phyloP scores from a whole-genome alignment of 176 grass and related monocot species.

The Guadua angustifolia region DNA sequence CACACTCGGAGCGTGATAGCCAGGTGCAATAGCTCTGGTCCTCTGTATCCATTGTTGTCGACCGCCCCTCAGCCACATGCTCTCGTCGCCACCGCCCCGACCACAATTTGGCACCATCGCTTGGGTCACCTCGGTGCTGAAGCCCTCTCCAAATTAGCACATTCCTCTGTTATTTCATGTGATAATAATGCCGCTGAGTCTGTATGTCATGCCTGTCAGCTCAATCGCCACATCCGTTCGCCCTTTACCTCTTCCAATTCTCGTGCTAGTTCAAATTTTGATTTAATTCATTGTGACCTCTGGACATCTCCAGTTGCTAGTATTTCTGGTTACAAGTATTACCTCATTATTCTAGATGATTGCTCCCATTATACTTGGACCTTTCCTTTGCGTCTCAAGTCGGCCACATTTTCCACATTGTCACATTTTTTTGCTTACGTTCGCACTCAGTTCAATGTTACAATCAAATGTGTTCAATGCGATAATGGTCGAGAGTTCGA shows the following conservation, averaged over 20 bases:
- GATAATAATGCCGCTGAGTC: neutral
- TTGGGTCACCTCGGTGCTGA: neutral
- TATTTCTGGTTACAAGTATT: too few relatives aligned
- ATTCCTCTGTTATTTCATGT: too few relatives aligned
- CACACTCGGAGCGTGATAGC: neutral
- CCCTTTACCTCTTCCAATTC: too few relatives aligned
- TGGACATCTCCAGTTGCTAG: too few relatives aligned
- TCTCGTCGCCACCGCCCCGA: neutral
- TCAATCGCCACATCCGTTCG: neutral
- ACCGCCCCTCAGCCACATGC: neutral
- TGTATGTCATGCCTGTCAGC: neutral
- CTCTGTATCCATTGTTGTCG: too few relatives aligned
- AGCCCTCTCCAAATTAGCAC: too few relatives aligned
- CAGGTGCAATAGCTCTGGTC: neutral
- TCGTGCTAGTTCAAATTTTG: too few relatives aligned
- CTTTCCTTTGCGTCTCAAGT: too few relatives aligned
- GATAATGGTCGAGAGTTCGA: neutral
- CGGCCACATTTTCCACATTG: too few relatives aligned
- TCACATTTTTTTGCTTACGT: neutral
- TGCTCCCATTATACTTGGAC: too few relatives aligned
- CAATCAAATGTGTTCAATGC: neutral
- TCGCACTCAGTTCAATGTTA: neutral
- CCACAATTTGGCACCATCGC: neutral
- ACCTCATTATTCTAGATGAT: too few relatives aligned
- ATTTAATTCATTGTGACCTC: too few relatives aligned